Evolutionary conservation across 2,329 filamentous ascomycete genomes (phyloP), one percentile per base, ranked within the genome.

Genomic region (Penicillium sp.): DNA sequence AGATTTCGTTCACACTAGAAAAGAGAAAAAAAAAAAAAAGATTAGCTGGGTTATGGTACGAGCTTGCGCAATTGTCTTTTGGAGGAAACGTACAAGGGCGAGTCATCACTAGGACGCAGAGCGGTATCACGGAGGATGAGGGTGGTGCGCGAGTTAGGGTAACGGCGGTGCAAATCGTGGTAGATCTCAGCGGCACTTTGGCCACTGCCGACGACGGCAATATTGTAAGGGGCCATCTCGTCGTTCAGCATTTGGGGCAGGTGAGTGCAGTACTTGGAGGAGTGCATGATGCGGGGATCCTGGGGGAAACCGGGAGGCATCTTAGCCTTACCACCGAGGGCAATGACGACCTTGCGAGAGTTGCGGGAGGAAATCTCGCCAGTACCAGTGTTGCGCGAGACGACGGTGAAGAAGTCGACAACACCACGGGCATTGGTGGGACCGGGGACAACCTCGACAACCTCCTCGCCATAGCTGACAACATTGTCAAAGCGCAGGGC

Each of bases 131-230:
- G 87, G 80, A 96, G 93, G 57, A 97, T 79, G 55, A 99, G 76
- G 35, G 81, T 84, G 0, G 92, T 92, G 65, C 84, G 82, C 29
- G 89, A 86, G 70, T 93, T 92, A 38, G 92, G 92, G 71, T 95
- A 97, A 45, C 90, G 79, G 38, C 79, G 82, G 67, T 93, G 89
- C 48, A 97, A 78, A 73, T 96, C 92, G 77, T 90, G 89, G 79
- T 95, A 97, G 67, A 97, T 96, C 78, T 99, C 93, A 10, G 93
- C 93, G 2, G 92, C 92, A 72, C 90, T 95, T 78, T 99, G 93
- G 1, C 94, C 93, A 45, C 86, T 90, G 9, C 93, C 93, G 39
- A 97, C 81, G 11, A 97, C 89, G 9, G 90, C 92, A 50, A 97
- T 86, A 16, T 85, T 85, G 73, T 91, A 89, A 2, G 79, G 61